Evolutionary conservation across 495 filamentous ascomycete genomes (phyloP).

Genomic region (Evernia prunastri): DNA sequence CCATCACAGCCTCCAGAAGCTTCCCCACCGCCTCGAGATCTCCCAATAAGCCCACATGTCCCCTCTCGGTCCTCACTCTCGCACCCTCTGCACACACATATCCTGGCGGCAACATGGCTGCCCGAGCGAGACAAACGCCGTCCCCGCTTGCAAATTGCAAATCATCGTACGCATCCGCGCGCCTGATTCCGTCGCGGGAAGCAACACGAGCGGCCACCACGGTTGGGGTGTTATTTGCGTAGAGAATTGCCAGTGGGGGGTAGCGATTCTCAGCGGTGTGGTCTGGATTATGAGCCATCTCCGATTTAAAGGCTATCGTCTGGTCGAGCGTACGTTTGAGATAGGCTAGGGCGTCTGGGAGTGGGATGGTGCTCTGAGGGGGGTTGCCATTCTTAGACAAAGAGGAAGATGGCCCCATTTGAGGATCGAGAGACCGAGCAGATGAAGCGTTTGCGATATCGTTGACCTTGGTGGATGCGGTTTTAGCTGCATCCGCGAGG

Average conservation of each 20-base stretch:
- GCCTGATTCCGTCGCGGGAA: conserved; percentile 60
- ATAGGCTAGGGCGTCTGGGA: conserved; percentile 56
- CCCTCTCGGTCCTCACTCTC: conserved; percentile 69
- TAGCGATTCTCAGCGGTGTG: conserved; percentile 64
- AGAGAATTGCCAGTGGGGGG: conserved; percentile 78
- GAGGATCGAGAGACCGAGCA: conserved; percentile 30
- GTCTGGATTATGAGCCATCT: conserved; percentile 53
- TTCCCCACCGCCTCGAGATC: conserved; percentile 77
- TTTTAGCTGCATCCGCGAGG: conserved; percentile 23
- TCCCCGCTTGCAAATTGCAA: conserved; percentile 82
- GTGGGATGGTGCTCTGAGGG: conserved; percentile 41
- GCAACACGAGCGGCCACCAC: conserved; percentile 71
- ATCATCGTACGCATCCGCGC: conserved; percentile 77
- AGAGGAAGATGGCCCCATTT: conserved; percentile 40
- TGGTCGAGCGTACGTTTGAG: conserved; percentile 69
- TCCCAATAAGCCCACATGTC: conserved; percentile 79
- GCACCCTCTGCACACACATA: conserved; percentile 68
- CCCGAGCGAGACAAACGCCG: conserved; percentile 78
- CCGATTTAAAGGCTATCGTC: conserved; percentile 64
- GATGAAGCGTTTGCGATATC: conserved; percentile 28
- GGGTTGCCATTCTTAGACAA: conserved; percentile 35
- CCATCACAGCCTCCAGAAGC: conserved; percentile 60
- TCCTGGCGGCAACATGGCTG: conserved; percentile 78
- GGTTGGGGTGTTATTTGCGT: conserved; percentile 80
- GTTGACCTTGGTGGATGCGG: conserved; percentile 22